Evolutionary conservation across 768 basidiomycete species (phyloP).

Genomic region (Ephemerocybe angulata): DNA sequence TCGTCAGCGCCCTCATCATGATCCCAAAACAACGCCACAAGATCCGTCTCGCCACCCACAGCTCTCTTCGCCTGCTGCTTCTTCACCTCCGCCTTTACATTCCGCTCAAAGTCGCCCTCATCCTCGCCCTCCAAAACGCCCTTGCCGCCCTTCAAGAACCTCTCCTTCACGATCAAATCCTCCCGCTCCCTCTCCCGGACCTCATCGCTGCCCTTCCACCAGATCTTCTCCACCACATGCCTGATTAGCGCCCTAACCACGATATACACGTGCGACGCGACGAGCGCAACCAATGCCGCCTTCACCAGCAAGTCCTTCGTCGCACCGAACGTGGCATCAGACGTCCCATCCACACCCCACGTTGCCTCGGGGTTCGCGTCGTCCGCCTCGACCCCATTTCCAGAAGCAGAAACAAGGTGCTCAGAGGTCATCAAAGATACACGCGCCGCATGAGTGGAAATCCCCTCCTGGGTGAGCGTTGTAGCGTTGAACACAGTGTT

Average conservation of each 20-base stretch:
- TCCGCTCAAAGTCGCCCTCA: conserved; percentile 13
- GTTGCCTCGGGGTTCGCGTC: not conserved
- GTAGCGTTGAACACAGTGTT: conserved; percentile 6
- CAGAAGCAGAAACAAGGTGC: conserved; percentile 19
- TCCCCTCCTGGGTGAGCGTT: not conserved
- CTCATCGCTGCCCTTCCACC: conserved; percentile 75
- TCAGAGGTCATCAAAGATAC: conserved; percentile 14
- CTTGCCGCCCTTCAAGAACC: conserved; percentile 29
- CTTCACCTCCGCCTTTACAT: conserved; percentile 14
- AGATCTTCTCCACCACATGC: conserved; percentile 66
- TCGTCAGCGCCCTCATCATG: conserved; percentile 74
- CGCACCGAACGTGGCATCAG: conserved; percentile 27
- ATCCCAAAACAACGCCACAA: conserved; percentile 53
- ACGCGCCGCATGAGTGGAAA: not conserved
- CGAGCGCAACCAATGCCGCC: conserved; percentile 70
- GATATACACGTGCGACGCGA: conserved; percentile 85
- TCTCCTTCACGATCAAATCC: conserved; percentile 45
- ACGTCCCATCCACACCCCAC: conserved; percentile 22
- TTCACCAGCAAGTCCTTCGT: conserved; percentile 54
- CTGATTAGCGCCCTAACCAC: conserved; percentile 58
- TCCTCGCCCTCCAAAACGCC: conserved; percentile 15
- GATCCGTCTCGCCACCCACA: conserved; percentile 12
- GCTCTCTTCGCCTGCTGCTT: conserved; percentile 19
- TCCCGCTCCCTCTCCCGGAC: conserved; percentile 51
- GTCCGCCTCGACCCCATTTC: conserved; percentile 1